These are phyloP conservation scores for Ottelia alismoides DNA, from an alignment of 106 monocot species.

Conservation along the genomic window DNA sequence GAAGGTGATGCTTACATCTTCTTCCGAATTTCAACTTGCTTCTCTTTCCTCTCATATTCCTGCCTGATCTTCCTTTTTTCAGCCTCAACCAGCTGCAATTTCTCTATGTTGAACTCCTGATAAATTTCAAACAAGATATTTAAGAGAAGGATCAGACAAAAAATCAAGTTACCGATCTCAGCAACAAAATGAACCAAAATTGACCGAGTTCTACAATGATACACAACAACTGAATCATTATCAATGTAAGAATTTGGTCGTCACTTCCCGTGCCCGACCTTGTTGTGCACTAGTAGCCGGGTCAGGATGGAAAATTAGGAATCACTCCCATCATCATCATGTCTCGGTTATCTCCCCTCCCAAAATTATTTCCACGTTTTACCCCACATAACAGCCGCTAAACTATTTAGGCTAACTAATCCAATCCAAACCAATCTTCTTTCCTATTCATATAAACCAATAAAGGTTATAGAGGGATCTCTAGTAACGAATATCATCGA, in stretches of 20 bases:
- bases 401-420: too few species aligned
- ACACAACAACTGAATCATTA: neutral
- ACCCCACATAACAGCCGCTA: too few species aligned
- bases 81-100: constrained; percentile 21
- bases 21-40: constrained; percentile 18
- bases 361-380: too few species aligned
- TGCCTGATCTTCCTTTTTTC: constrained; percentile 21
- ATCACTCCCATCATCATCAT: too few species aligned
- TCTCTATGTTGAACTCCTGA: constrained; percentile 28
- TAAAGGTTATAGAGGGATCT: too few species aligned
- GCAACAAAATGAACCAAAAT: too few species aligned
- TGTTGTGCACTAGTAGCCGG: too few species aligned
- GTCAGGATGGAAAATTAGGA: too few species aligned
- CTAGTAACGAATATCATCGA: too few species aligned
- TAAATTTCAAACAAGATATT: neutral
- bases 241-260: neutral
- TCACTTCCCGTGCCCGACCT: neutral
- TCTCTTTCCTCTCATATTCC: constrained; percentile 22
- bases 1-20: constrained; percentile 12
- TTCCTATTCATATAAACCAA: too few species aligned
- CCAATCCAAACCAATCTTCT: too few species aligned
- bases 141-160: neutral
- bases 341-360: too few species aligned
- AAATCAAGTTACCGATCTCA: neutral
- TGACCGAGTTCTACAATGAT: neutral